Base-by-base conservation (phyloP, 2,329 filamentous ascomycete genomes). In the Delphinella strobiligena region DNA sequence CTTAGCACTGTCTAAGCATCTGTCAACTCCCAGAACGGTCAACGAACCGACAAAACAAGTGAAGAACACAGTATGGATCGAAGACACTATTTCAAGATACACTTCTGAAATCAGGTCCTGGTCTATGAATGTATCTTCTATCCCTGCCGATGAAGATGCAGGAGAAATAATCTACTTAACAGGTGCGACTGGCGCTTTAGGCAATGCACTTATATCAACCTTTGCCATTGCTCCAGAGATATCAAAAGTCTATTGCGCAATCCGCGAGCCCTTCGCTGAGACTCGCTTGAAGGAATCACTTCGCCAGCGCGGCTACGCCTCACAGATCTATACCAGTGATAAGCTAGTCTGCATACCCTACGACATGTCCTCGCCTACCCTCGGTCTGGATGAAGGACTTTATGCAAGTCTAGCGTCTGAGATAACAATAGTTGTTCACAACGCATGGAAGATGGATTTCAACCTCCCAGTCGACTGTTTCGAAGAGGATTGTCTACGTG, bases 401-500 rank as follows among this genome's bases (percentile, higher is more conserved):
- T 54, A 54, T 39, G 36, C 45, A 5, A 31, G 42, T 7, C 36
- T 56, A 8, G 43, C 49, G 4, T 30, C 38, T 8, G 43, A 29
- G 2, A 46, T 52, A 5, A 54, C 52, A 14, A 41, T 45, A 29
- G 45, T 59, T 36, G 51, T 60, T 18, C 58, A 61, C 49, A 58
- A 56, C 39, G 57, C 57, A 2, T 61, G 58, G 58, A 49, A 54
- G 3, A 56, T 61, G 19, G 49, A 59, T 41, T 59, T 60, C 51
- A 60, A 60, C 46, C 49, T 49, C 3, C 41, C 45, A 5, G 51
- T 56, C 10, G 48, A 54, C 36, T 46, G 49, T 33, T 57, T 57
- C 19, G 52, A 56, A 37, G 45, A 29, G 10, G 44, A 58, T 45
- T 58, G 54, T 42, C 42, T 58, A 10, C 43, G 43, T 40, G 52